phyloP scores from a whole-genome alignment of 495 filamentous ascomycete species.

The Hyphodiscus hymeniophilus region DNA sequence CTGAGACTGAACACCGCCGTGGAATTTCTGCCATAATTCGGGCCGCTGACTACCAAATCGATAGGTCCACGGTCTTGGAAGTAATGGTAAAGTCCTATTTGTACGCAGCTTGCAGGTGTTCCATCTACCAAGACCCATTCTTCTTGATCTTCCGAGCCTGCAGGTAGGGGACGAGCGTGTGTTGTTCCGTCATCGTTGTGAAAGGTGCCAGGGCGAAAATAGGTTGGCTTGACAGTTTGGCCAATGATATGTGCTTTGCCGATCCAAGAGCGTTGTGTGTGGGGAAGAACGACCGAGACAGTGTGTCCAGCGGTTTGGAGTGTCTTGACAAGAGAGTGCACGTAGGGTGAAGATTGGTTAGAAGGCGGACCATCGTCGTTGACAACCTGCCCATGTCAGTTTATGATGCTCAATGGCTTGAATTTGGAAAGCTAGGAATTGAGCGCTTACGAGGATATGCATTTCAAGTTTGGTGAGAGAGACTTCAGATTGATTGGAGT shows the following conservation, averaged over 20 bases:
- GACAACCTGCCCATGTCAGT: conserved; percentile 74
- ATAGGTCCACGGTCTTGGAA: conserved; percentile 70
- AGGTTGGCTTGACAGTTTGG: conserved; percentile 74
- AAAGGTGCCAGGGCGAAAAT: conserved; percentile 67
- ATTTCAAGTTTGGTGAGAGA: conserved; percentile 11
- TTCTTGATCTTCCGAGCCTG: conserved; percentile 49
- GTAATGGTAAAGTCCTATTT: conserved; percentile 83
- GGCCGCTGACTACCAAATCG: conserved; percentile 82
- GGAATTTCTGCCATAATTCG: conserved; percentile 92
- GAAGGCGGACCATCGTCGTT: conserved; percentile 98
- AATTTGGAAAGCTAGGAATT: conserved; percentile 8
- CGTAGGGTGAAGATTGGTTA: conserved; percentile 82
- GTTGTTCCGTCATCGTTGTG: conserved; percentile 60
- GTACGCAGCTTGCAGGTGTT: conserved; percentile 80
- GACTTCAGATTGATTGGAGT: too few relatives aligned
- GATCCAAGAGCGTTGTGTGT: conserved; percentile 94
- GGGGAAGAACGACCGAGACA: conserved; percentile 83
- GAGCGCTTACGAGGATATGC: conserved; percentile 32
- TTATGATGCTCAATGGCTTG: conserved; percentile 44
- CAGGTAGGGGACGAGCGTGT: conserved; percentile 43
- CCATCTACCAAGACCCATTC: conserved; percentile 92
- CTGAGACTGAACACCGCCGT: conserved; percentile 88
- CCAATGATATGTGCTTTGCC: conserved; percentile 94
- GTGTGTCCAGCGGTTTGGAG: conserved; percentile 72
- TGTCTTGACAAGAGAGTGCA: conserved; percentile 73